Evolutionary conservation across 1,284 basidiomycete genomes (phyloP).

Genomic region (Lentinus polychrous): DNA sequence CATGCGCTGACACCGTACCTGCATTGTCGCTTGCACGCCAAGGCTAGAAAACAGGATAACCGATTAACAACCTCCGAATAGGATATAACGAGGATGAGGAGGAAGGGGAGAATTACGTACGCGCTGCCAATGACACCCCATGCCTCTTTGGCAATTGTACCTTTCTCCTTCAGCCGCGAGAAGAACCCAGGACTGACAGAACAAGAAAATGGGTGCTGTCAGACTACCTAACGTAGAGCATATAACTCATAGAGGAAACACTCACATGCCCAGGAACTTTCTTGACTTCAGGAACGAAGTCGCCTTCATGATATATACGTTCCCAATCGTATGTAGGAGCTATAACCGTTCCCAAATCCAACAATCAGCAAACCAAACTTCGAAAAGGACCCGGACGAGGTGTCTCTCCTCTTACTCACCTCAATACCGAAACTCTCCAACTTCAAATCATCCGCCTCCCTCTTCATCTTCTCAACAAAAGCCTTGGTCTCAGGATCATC

Average conservation of each 20-base stretch:
- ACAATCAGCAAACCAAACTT: too few relatives aligned
- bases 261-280: constrained; percentile 86
- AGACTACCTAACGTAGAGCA: background rate
- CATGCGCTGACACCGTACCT: constrained; percentile 10
- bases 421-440: constrained; percentile 98
- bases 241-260: constrained; percentile 10
- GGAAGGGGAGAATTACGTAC: constrained; percentile 35
- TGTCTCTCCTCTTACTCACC: constrained; percentile 52
- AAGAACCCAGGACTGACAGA: constrained; percentile 79
- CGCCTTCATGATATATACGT: constrained; percentile 90
- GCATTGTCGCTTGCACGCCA: constrained; percentile 63
- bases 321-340: constrained; percentile 82
- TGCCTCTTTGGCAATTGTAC: constrained; percentile 85
- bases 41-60: constrained; percentile 33
- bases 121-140: constrained; percentile 93
- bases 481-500: constrained; percentile 79
- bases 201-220: background rate
- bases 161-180: constrained; percentile 92
- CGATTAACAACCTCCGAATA: too few relatives aligned
- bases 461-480: constrained; percentile 74
- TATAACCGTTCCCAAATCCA: constrained; percentile 19
- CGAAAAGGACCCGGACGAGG: background rate
- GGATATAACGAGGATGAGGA: background rate
- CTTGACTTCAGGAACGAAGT: constrained; percentile 88
- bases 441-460: constrained; percentile 95